Conservation (phyloP, 2,329 filamentous ascomycete species). For the Diaporthe citri region DNA sequence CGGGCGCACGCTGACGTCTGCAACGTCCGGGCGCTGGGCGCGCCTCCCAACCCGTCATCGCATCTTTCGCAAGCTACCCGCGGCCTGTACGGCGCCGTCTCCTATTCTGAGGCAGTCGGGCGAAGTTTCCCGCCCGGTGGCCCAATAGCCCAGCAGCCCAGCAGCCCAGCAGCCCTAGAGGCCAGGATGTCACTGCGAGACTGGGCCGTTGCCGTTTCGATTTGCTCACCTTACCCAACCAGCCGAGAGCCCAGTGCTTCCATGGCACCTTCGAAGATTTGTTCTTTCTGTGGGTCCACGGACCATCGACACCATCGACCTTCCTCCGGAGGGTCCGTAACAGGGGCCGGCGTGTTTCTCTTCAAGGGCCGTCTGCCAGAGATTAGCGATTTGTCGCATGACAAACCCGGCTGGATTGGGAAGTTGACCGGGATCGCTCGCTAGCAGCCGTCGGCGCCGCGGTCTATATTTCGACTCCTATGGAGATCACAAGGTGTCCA, state of each 20-base stretch:
- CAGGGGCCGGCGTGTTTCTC: conserved; percentile 44
- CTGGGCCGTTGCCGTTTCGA: conserved; percentile 28
- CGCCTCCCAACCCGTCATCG: conserved; percentile 25
- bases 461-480: conserved; percentile 55
- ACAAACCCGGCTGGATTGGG: conserved; percentile 57
- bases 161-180: conserved; percentile 1
- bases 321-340: conserved; percentile 47
- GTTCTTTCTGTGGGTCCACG: conserved; percentile 56
- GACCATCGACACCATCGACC: conserved; percentile 23
- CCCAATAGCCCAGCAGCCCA: conserved; percentile 5
- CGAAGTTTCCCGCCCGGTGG: conserved; percentile 36
- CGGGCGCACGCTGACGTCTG: conserved; percentile 30
- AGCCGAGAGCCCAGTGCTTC: conserved; percentile 43
- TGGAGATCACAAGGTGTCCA: conserved; percentile 48
- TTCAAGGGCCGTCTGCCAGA: not conserved
- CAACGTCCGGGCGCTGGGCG: conserved; percentile 32
- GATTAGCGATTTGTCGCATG: conserved; percentile 52
- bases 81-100: conserved; percentile 25
- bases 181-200: conserved; percentile 20
- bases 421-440: conserved; percentile 54
- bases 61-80: conserved; percentile 25
- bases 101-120: conserved; percentile 34
- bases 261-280: conserved; percentile 54
- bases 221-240: conserved; percentile 40
- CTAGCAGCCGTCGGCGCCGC: conserved; percentile 48